A percentile compares a stretch with the other conserved stretches of the same genome.
phyloP scores from a whole-genome alignment of 148 eudicot species.

The Persicaria maculosa region DNA sequence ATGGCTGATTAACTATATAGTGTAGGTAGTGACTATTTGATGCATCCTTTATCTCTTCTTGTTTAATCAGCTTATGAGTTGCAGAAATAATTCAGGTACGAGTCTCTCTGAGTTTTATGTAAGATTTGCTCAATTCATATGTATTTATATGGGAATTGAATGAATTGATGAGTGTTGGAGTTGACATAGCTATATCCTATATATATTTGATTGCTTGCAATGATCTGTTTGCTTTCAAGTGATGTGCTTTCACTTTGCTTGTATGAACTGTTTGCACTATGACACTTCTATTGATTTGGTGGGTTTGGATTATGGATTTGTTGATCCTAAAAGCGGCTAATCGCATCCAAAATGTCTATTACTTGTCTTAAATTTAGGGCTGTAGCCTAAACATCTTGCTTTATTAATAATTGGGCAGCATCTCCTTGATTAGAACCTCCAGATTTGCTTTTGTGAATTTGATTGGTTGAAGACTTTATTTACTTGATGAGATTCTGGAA shows the following conservation, averaged over 20 bases:
- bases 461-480: background rate
- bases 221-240: background rate
- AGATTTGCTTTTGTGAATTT: background rate
- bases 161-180: conserved; percentile 24
- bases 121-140: conserved; percentile 15
- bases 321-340: background rate
- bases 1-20: conserved; percentile 23
- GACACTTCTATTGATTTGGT: background rate
- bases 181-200: background rate
- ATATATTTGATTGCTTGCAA: background rate
- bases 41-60: conserved; percentile 10
- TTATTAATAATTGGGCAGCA: background rate
- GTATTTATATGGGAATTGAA: conserved; percentile 20
- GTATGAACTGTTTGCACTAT: background rate
- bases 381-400: too few relatives aligned
- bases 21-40: conserved; percentile 26
- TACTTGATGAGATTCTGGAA: background rate
- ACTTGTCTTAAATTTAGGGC: too few relatives aligned
- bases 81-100: conserved; percentile 39
- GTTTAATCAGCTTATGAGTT: conserved; percentile 24
- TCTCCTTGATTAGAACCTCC: background rate
- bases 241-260: conserved; percentile 1
- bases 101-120: conserved; percentile 28
- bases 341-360: background rate
- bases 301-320: background rate